These are phyloP conservation scores for Sanghuangporus weigelae DNA, from an alignment of 1,284 basidiomycete genomes.

Conservation along the genomic window DNA sequence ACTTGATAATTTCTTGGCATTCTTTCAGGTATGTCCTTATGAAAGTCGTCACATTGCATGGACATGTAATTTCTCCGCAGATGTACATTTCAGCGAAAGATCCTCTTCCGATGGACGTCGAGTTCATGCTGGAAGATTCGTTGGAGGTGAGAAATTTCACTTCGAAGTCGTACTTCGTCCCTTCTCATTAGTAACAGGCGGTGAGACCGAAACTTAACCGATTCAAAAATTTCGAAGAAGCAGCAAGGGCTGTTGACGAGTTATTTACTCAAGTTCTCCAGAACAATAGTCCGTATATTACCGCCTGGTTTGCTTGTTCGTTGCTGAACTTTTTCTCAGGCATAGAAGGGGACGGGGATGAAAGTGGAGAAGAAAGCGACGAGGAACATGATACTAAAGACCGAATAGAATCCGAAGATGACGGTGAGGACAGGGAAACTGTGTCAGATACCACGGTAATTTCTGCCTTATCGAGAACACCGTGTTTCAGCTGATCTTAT, in stretches of 20 bases:
- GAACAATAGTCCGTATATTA: constrained; percentile 43
- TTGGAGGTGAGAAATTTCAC: constrained; percentile 58
- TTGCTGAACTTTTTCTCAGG: constrained; percentile 2
- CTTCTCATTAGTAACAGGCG: constrained; percentile 41
- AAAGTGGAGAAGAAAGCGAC: constrained; percentile 58
- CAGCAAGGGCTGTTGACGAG: constrained; percentile 83
- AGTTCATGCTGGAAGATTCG: constrained; percentile 94
- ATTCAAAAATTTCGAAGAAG: constrained; percentile 77
- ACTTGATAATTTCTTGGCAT: constrained; percentile 86
- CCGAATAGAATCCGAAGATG: constrained; percentile 46
- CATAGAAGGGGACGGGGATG: constrained; percentile 26
- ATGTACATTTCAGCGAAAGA: constrained; percentile 88
- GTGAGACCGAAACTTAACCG: constrained; percentile 71
- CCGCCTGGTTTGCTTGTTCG: not conserved
- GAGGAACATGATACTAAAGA: constrained; percentile 61
- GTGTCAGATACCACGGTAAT: constrained; percentile 50
- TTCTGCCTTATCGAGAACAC: not conserved
- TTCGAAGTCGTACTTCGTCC: not conserved
- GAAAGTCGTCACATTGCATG: not conserved
- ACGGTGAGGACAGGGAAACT: constrained; percentile 49
- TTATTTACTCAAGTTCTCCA: constrained; percentile 71
- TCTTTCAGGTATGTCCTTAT: constrained; percentile 73
- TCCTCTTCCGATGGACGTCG: constrained; percentile 90
- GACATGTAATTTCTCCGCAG: constrained; percentile 35
- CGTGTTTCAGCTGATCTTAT: not conserved